A percentile compares a stretch with the other conserved stretches of the same genome.
Evolutionary conservation across 768 basidiomycete species (phyloP).

Genomic region (Collybia mongolica): DNA sequence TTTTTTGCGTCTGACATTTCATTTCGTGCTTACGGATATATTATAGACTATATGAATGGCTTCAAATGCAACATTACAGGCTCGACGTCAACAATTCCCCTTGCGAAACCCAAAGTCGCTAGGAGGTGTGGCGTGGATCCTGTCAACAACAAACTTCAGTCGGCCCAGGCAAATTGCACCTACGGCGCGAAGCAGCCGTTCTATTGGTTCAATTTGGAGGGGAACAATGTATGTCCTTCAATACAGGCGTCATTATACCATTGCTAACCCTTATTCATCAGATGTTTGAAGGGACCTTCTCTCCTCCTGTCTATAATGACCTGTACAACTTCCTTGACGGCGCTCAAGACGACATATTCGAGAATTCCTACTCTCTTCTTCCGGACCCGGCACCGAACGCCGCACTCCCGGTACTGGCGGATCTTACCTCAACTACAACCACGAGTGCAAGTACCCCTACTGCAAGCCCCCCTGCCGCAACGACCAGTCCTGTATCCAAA

Average conservation of each 20-base stretch:
- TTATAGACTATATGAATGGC: slow-evolving; percentile 69
- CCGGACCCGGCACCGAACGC: slow-evolving; percentile 45
- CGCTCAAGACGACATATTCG: slow-evolving; percentile 72
- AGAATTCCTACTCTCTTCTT: slow-evolving; percentile 47
- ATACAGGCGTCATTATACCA: background rate
- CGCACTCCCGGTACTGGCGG: slow-evolving; percentile 29
- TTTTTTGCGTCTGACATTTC: too few species aligned
- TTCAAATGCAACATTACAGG: slow-evolving; percentile 65
- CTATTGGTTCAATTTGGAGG: slow-evolving; percentile 66
- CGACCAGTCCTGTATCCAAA: background rate
- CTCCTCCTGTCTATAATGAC: slow-evolving; percentile 67
- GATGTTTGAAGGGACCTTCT: slow-evolving; percentile 64
- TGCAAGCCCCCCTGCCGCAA: background rate
- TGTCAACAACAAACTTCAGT: slow-evolving; percentile 36
- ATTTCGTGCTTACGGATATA: background rate
- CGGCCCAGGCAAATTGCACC: slow-evolving; percentile 63
- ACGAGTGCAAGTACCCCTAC: background rate
- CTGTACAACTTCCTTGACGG: slow-evolving; percentile 73
- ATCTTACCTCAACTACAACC: background rate
- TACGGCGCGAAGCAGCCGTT: slow-evolving; percentile 70
- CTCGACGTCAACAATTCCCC: slow-evolving; percentile 46
- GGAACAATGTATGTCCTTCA: slow-evolving; percentile 52
- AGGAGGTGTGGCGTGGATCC: slow-evolving; percentile 66
- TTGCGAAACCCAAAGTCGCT: slow-evolving; percentile 58
- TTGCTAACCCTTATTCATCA: slow-evolving; percentile 17